Evolutionary conservation across 2,329 filamentous ascomycete species (phyloP), one percentile per base, ranked within the genome.

Genomic region (Fusarium sulawesiense): DNA sequence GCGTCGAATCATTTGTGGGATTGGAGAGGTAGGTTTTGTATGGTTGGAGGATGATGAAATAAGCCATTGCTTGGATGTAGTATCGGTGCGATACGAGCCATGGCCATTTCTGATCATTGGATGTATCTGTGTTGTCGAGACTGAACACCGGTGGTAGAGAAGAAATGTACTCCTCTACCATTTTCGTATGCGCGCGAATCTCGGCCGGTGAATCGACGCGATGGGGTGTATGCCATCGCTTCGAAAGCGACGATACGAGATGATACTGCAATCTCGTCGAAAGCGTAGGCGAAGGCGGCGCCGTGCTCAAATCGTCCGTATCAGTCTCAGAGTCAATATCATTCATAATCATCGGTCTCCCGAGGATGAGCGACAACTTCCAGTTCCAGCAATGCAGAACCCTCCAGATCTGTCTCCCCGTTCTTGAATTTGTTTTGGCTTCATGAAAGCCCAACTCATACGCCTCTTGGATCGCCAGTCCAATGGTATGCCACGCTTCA

Each of bases 31-130:
- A 44, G 10, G 27, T n/a, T 13, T 65, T 65, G 6, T 65, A 65
- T 20, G 62, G 62, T n/a, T 65, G 62, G 1, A 65, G 23, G 2
- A 65, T 44, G 23, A 65, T 60, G 10, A 65, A 59, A 7, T 53
- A 65, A 0, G 60, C 46, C 62, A 65, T 65, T 6, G 62, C 41
- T 25, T 65, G 62, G 29, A 65, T 25, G 4, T 65, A 65, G 10
- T 48, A 60, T 7, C 62, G 62, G 12, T 65, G 62, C 12, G 60
- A 47, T 4, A 60, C 29, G 0, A 65, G 20, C 62, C 62, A 65
- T 2, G 62, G 62, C 62, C 62, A 65, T 21, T 40, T 46, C 1
- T 3, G 1, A 16, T 65, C 62, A 6, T 47, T 50, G 0, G 27
- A 59, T 0, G 53, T 60, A 18, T 65, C 62, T 1, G 62, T 37